Evolutionary conservation across 1,284 basidiomycete genomes (phyloP).

Genomic region (Peniophora sp.): DNA sequence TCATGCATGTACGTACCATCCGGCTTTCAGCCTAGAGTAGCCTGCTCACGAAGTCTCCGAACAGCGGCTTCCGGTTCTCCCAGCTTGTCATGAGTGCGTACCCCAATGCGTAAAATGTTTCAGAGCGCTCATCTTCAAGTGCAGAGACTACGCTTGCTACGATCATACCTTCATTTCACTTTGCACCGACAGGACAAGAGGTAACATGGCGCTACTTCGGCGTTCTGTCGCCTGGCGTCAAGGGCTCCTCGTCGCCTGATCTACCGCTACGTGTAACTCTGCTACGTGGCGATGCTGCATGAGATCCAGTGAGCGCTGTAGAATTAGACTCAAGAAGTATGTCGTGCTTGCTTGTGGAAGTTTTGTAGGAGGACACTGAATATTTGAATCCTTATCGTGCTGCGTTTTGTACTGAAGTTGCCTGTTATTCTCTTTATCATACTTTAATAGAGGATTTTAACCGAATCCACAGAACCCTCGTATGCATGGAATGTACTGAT

Average conservation of each 20-base stretch:
- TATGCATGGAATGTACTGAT: too few relatives aligned
- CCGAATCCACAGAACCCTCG: too few relatives aligned
- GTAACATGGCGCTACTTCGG: neutral
- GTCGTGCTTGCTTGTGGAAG: too few relatives aligned
- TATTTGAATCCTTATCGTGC: too few relatives aligned
- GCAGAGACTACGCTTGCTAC: neutral
- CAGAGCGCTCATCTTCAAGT: neutral
- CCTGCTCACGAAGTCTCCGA: constrained; percentile 8
- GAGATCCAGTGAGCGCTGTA: too few relatives aligned
- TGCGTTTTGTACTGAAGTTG: too few relatives aligned
- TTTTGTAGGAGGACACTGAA: too few relatives aligned
- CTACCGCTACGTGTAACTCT: neutral
- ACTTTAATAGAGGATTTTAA: too few relatives aligned
- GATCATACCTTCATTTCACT: neutral
- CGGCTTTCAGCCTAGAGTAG: neutral
- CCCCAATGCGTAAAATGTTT: neutral
- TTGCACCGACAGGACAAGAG: neutral
- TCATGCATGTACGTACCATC: constrained; percentile 1
- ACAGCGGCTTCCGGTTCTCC: constrained; percentile 9
- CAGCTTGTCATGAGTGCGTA: constrained; percentile 6
- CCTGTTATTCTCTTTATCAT: too few relatives aligned
- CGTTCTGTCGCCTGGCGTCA: neutral
- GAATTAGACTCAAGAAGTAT: too few relatives aligned
- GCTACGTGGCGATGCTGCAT: too few relatives aligned
- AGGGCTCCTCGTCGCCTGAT: neutral